Evolutionary conservation across 495 filamentous ascomycete genomes (phyloP), one percentile per base, ranked within the genome.

Genomic region (Penicillium longicatenatum): DNA sequence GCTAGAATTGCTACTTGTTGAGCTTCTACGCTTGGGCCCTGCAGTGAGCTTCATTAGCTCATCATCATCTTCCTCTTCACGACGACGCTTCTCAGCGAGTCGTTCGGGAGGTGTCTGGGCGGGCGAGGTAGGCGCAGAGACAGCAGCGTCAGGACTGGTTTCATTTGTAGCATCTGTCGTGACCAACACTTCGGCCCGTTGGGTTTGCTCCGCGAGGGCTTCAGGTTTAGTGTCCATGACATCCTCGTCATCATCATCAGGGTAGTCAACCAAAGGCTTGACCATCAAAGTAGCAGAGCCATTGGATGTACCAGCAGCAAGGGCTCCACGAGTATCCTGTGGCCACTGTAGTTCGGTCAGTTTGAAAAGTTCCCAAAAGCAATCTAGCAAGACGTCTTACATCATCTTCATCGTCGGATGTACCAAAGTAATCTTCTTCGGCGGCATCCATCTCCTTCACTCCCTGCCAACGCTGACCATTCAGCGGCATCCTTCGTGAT

Each of bases 361-460:
- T 50, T 39, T n/a, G n/a, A 21, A 11, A 24, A 33, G 20, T 6
- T 3, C 19, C 19, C n/a, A 43, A 43, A 45, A 45, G 12, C 8
- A 21, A 30, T 26, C 7, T 24, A 35, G 31, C 31, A 48, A 42
- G 11, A 41, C 26, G 10, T 33, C 70, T 67, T 58, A 89, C 88
- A 17, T 95, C 90, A 24, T 93, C 91, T 50, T 95, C 93, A 58
- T 96, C 90, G 54, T 96, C 92, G 4, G 87, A 89, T 10, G 85
- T 87, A 69, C 95, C 93, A 81, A 96, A 98, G 70, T 98, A 98
- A 30, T 91, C 91, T 62, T 97, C 93, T 70, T 98, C 90, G 2
- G 85, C 85, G 20, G 87, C 80, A 68, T 98, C 95, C 76, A 93
- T 82, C 60, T 97, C 94, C 72, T 85, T 88, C 48, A 91, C 80